phyloP scores from a whole-genome alignment of 768 basidiomycete species.

The Naganishia antarctica region DNA sequence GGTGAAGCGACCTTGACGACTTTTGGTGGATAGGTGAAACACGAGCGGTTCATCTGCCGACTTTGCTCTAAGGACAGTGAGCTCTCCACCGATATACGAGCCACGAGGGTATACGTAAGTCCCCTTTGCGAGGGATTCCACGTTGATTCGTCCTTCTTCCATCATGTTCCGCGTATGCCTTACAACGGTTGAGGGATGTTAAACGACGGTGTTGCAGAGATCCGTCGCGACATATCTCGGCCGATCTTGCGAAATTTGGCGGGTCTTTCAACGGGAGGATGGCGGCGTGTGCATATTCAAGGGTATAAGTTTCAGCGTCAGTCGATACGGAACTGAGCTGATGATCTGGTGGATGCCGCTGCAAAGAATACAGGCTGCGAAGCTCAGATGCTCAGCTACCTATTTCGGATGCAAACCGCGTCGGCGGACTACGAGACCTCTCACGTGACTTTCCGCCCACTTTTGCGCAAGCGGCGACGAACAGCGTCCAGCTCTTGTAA shows the following conservation, averaged over 20 bases:
- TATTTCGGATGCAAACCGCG: neutral
- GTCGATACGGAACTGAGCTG: too few species aligned
- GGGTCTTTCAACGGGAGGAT: too few species aligned
- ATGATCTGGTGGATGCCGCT: too few species aligned
- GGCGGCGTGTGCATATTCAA: too few species aligned
- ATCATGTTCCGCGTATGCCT: neutral
- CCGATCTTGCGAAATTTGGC: too few species aligned
- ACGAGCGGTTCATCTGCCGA: neutral
- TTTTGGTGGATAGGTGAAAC: conserved; percentile 11
- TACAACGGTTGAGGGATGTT: neutral
- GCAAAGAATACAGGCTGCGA: too few species aligned
- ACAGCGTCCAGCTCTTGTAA: neutral
- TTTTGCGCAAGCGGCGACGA: neutral
- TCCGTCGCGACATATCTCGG: too few species aligned
- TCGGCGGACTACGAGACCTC: too few species aligned
- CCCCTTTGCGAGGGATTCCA: conserved; percentile 7
- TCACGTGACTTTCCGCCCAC: neutral
- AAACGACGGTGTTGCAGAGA: neutral
- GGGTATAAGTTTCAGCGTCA: too few species aligned
- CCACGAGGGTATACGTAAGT: neutral
- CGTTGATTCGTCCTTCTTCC: conserved; percentile 6
- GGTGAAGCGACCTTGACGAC: conserved; percentile 14
- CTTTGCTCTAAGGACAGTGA: neutral
- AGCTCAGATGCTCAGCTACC: too few species aligned
- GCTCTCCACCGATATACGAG: conserved; percentile 14